A percentile compares a stretch with the other conserved stretches of the same genome.
Conservation (phyloP, 768 basidiomycete species). For the Suillus ampliporus region DNA sequence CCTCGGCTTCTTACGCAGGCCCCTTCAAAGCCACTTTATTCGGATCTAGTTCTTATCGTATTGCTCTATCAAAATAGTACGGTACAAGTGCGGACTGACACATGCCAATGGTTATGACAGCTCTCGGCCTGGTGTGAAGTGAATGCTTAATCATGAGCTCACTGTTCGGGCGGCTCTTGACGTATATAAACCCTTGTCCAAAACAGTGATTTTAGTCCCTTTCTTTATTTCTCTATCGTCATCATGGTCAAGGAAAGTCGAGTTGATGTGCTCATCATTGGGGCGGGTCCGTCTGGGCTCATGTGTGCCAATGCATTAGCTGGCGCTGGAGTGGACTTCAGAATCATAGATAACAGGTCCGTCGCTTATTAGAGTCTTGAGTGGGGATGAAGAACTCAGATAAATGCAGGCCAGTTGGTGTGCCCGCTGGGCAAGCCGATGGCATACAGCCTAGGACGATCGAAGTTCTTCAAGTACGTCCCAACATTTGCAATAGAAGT, state of each 20-base stretch:
- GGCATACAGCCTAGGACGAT: slow-evolving; percentile 61
- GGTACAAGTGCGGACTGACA: background rate
- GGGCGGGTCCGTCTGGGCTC: slow-evolving; percentile 60
- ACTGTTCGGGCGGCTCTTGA: background rate
- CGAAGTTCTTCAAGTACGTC: slow-evolving; percentile 55
- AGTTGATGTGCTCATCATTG: slow-evolving; percentile 54
- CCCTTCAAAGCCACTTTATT: background rate
- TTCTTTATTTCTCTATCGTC: background rate
- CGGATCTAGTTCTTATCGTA: slow-evolving; percentile 1
- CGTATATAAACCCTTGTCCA: background rate
- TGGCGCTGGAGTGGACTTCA: slow-evolving; percentile 48
- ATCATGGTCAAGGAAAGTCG: slow-evolving; percentile 32
- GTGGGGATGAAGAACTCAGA: background rate
- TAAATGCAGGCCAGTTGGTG: slow-evolving; percentile 41
- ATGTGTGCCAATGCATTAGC: slow-evolving; percentile 69
- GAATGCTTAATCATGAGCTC: background rate
- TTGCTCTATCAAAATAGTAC: background rate
- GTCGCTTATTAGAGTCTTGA: background rate
- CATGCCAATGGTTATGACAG: background rate
- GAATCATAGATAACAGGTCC: slow-evolving; percentile 54
- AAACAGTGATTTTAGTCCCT: background rate
- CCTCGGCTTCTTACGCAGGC: too few species aligned
- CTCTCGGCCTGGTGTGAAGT: background rate
- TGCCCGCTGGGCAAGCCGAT: slow-evolving; percentile 57
- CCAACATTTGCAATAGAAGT: background rate